These are phyloP conservation scores for Boletus rex-veris DNA, from an alignment of 768 basidiomycete genomes.

Conservation along the genomic window DNA sequence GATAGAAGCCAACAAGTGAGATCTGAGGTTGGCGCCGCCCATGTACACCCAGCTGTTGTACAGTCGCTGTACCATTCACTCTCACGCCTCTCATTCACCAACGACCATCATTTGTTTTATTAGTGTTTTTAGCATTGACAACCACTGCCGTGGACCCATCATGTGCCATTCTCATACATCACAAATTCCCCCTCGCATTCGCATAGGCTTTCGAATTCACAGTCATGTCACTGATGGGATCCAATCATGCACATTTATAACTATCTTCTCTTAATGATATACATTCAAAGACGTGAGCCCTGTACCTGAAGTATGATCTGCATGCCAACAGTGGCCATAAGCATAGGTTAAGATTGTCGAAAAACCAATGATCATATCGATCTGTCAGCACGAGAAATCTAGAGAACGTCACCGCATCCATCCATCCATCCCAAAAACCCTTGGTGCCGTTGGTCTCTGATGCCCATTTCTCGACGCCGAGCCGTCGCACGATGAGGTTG, in stretches of 20 bases:
- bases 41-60: constrained; percentile 26
- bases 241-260: constrained; percentile 29
- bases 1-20: constrained; percentile 13
- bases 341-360: too few relatives aligned
- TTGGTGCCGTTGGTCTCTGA: constrained; percentile 71
- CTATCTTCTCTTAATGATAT: constrained; percentile 26
- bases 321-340: too few relatives aligned
- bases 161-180: constrained; percentile 5
- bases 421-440: constrained; percentile 75
- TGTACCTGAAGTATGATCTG: too few relatives aligned
- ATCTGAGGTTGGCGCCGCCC: constrained; percentile 8
- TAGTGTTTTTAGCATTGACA: constrained; percentile 23
- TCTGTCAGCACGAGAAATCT: too few relatives aligned
- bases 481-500: constrained; percentile 68
- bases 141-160: constrained; percentile 2
- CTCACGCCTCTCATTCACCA: constrained; percentile 15
- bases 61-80: constrained; percentile 17
- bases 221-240: constrained; percentile 20
- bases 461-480: constrained; percentile 54
- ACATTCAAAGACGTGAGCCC: constrained; percentile 6
- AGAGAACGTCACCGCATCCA: neutral
- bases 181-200: constrained; percentile 14
- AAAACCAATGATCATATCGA: neutral
- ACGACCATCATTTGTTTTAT: constrained; percentile 23
- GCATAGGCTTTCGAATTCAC: constrained; percentile 21